Base-by-base conservation (phyloP, 176 grass and related monocot genomes). In the Triticum monococcum region DNA sequence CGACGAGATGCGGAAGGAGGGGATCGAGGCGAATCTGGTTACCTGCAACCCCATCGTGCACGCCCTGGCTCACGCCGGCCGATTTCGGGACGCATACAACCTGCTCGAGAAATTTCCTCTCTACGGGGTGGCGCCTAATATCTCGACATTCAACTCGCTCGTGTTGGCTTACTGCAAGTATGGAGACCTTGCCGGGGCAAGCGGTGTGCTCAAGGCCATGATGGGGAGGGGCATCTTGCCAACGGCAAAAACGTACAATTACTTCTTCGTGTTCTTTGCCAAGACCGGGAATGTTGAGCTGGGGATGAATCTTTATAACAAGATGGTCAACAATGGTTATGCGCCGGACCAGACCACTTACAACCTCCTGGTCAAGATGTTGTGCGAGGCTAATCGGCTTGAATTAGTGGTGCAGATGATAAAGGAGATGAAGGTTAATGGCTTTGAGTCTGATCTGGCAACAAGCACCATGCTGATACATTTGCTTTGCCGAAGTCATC, bases 21-120 rank as follows among this genome's bases (percentile, higher is more conserved):
- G 92, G 8, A 75, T 92, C 41, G 56, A 91, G 30, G 85, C 92
- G 17, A 94, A 94, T 46, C 32, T 84, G 60, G 59, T 92, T 31
- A 92, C 95, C 9, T 97, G 92, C 69, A 97, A 97, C 88, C 95
- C 92, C 32, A 94, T 97, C 12, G 83, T 97, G 5, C 86, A 92
- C 18, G 81, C 92, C 1, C 84, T 97, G 0, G 81, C 90, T 0
- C 86, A 92, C 84, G 90, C 79, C 18, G 92, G 90, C 38, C 91
- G 86, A 10, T 97, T 94, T 33, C 41, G 56, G 56, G 95, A 97
- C 13, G 95, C 95, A 7, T 77, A 91, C 85, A 82, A 84, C 40
- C 84, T 97, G 92, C 81, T 97, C 56, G 95, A 97, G 87, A 97
- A 71, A 89, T 94, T 97, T 85, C 90, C 92, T 61, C 88, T 97